Conservation (phyloP, 441 rosid genomes). For the Geranium incanum region DNA sequence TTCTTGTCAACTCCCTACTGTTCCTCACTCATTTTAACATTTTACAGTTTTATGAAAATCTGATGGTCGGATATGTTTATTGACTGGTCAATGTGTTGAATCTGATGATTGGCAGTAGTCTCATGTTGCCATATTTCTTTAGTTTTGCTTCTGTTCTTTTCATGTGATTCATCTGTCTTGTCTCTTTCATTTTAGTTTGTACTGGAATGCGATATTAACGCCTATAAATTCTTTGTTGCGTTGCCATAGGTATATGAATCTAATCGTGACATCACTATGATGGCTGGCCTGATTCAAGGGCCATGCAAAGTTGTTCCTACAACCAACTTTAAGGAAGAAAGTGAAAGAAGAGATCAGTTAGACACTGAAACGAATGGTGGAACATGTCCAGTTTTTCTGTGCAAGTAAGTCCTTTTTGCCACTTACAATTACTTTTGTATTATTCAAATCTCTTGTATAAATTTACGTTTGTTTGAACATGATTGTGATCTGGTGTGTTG, state of each 20-base stretch:
- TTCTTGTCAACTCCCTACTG: constrained; percentile 8
- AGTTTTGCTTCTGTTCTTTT: too few relatives aligned
- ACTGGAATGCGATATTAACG: neutral
- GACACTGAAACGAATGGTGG: constrained; percentile 33
- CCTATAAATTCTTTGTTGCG: neutral
- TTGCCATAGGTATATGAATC: constrained; percentile 58
- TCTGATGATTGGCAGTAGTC: neutral
- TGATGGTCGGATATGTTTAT: neutral
- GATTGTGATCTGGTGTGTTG: neutral
- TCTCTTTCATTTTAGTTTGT: constrained; percentile 12
- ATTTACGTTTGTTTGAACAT: neutral
- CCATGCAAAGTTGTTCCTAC: constrained; percentile 56
- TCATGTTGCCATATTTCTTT: neutral
- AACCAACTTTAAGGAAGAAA: constrained; percentile 44
- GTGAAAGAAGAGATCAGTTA: constrained; percentile 33
- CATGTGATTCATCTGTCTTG: neutral
- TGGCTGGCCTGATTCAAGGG: constrained; percentile 52
- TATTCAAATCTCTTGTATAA: neutral
- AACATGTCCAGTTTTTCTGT: constrained; percentile 38
- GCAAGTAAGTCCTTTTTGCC: constrained; percentile 45
- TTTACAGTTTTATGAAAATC: neutral
- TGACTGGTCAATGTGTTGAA: neutral
- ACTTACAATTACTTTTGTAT: neutral
- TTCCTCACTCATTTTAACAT: constrained; percentile 4
- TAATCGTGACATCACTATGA: constrained; percentile 40